Conservation (phyloP, 805 yeast genomes). For the Komagataella phaffii region DNA sequence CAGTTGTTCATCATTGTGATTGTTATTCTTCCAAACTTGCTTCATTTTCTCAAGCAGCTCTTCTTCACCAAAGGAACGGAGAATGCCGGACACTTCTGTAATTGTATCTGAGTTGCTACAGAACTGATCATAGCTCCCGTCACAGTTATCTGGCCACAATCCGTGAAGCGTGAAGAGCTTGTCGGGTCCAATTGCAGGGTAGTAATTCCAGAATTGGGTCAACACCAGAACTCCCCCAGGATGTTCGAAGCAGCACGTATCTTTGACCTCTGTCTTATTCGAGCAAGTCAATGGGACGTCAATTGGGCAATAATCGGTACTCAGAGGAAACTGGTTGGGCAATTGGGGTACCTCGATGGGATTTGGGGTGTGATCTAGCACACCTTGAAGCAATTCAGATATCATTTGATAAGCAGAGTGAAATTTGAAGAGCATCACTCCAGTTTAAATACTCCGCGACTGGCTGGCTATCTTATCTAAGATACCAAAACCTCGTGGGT, state of each 20-base stretch:
- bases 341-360: slow-evolving; percentile 74
- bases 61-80: slow-evolving; percentile 30
- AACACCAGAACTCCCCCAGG: slow-evolving; percentile 76
- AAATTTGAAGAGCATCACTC: neutral
- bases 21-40: slow-evolving; percentile 59
- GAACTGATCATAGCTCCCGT: slow-evolving; percentile 68
- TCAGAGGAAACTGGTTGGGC: slow-evolving; percentile 16
- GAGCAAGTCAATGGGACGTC: slow-evolving; percentile 50
- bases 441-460: neutral
- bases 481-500: neutral
- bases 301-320: slow-evolving; percentile 29
- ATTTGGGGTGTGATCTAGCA: slow-evolving; percentile 61
- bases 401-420: neutral
- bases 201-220: slow-evolving; percentile 91
- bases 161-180: slow-evolving; percentile 76
- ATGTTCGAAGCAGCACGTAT: slow-evolving; percentile 74
- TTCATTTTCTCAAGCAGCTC: slow-evolving; percentile 46
- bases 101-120: slow-evolving; percentile 49
- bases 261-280: slow-evolving; percentile 35
- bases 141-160: slow-evolving; percentile 81
- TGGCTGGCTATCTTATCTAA: neutral
- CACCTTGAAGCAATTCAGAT: slow-evolving; percentile 47
- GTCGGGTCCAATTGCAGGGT: slow-evolving; percentile 59
- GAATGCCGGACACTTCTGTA: slow-evolving; percentile 28
- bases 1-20: slow-evolving; percentile 50